These are phyloP conservation scores for Irpex sp. DNA, from an alignment of 1,284 basidiomycete species.

Conservation along the genomic window DNA sequence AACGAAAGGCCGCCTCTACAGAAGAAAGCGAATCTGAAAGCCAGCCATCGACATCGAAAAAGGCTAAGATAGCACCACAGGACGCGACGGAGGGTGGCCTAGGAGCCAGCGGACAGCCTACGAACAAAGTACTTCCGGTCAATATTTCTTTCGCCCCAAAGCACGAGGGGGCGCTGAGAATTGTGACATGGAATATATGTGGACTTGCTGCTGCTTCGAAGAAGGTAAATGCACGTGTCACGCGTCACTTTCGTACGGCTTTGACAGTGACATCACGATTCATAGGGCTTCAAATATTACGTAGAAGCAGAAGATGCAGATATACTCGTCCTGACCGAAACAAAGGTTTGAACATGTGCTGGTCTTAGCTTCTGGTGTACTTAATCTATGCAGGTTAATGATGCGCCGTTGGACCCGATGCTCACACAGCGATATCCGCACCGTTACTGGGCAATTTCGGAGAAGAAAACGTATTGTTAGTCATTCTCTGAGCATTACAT, in stretches of 20 bases:
- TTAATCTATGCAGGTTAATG: conserved; percentile 65
- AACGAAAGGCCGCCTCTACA: conserved; percentile 3
- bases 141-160: conserved; percentile 54
- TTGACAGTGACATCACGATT: background rate
- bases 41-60: background rate
- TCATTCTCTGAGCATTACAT: background rate
- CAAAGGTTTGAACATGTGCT: conserved; percentile 52
- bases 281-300: conserved; percentile 73
- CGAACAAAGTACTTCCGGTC: conserved; percentile 68
- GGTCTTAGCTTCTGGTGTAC: no score
- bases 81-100: conserved; percentile 16
- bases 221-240: conserved; percentile 42
- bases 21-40: background rate
- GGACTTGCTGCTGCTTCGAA: conserved; percentile 63
- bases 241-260: background rate
- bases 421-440: conserved; percentile 59
- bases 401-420: conserved; percentile 52
- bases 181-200: conserved; percentile 74
- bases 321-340: conserved; percentile 75
- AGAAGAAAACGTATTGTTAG: conserved; percentile 72
- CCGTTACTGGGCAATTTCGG: conserved; percentile 69
- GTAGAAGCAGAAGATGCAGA: conserved; percentile 81
- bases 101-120: conserved; percentile 51
- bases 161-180: conserved; percentile 41
- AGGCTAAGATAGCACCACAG: conserved; percentile 15